These are phyloP conservation scores for Aureobasidium sp. DNA, from an alignment of 2,329 filamentous ascomycete genomes.

Conservation along the genomic window DNA sequence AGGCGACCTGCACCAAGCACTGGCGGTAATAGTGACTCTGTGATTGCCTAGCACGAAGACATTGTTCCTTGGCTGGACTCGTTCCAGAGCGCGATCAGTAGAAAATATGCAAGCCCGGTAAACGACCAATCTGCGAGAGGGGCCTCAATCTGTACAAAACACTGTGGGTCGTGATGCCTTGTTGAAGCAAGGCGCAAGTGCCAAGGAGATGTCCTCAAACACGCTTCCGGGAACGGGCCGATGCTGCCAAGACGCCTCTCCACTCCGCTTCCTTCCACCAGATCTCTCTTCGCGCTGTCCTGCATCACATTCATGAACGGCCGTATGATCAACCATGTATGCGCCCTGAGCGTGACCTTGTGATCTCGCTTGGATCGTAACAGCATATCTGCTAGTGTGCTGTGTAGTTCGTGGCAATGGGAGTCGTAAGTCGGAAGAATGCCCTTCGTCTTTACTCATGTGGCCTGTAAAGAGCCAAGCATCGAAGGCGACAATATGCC, in stretches of 20 bases:
- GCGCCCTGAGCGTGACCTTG: neutral
- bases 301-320: neutral
- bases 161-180: neutral
- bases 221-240: neutral
- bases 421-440: neutral
- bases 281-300: neutral
- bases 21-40: neutral
- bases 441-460: neutral
- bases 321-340: neutral
- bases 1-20: neutral
- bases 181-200: neutral
- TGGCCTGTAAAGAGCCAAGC: neutral
- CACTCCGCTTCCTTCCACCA: neutral
- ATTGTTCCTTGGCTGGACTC: neutral
- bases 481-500: neutral
- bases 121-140: neutral
- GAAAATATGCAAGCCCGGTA: neutral
- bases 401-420: rapidly evolving
- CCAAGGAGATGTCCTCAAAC: neutral
- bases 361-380: neutral
- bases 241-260: neutral
- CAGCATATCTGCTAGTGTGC: too few species aligned
- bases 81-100: neutral
- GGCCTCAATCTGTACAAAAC: constrained; percentile 1
- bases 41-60: neutral